A percentile compares a stretch with the other conserved stretches of the same genome.
Evolutionary conservation across 1,284 basidiomycete species (phyloP).

Genomic region (Waitea zeae): DNA sequence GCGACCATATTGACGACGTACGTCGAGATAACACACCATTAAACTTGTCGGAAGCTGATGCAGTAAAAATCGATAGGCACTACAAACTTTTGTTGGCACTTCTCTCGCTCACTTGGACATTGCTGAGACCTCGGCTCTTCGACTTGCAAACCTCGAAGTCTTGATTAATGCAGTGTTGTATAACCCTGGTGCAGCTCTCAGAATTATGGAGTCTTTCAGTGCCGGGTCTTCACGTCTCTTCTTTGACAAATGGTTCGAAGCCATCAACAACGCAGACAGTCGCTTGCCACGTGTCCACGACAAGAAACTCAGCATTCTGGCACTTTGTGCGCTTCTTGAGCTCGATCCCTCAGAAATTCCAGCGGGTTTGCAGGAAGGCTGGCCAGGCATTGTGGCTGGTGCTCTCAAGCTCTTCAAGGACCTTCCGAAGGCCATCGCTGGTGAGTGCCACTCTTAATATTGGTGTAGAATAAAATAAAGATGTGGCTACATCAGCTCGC

Average conservation of each 20-base stretch:
- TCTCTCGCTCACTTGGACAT: slow-evolving; percentile 41
- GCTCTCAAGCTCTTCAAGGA: slow-evolving; percentile 58
- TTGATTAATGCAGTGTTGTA: slow-evolving; percentile 77
- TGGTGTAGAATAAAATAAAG: no score
- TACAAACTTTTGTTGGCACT: slow-evolving; percentile 40
- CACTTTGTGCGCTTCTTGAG: slow-evolving; percentile 61
- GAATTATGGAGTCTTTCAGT: slow-evolving; percentile 49
- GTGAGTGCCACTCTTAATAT: no score
- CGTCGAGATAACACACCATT: slow-evolving; percentile 10
- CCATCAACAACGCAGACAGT: slow-evolving; percentile 40
- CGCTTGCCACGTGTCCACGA: slow-evolving; percentile 78
- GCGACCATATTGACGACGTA: slow-evolving; percentile 65
- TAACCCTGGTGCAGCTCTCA: slow-evolving; percentile 63
- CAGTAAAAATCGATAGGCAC: slow-evolving; percentile 14
- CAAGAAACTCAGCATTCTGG: slow-evolving; percentile 69
- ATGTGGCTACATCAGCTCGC: slow-evolving; percentile 41
- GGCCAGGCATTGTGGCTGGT: slow-evolving; percentile 56
- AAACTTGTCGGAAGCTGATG: not conserved
- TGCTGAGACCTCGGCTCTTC: slow-evolving; percentile 43
- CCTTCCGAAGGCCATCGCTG: slow-evolving; percentile 53
- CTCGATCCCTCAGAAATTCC: slow-evolving; percentile 42
- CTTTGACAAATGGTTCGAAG: slow-evolving; percentile 74
- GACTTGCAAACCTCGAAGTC: slow-evolving; percentile 68
- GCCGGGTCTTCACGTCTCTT: slow-evolving; percentile 46
- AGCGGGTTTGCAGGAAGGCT: slow-evolving; percentile 41